Percentiles rank a stretch among this genome's conserved stretches.
phyloP scores from a whole-genome alignment of 345 rosid genomes.

The Streptanthus diversifolius region DNA sequence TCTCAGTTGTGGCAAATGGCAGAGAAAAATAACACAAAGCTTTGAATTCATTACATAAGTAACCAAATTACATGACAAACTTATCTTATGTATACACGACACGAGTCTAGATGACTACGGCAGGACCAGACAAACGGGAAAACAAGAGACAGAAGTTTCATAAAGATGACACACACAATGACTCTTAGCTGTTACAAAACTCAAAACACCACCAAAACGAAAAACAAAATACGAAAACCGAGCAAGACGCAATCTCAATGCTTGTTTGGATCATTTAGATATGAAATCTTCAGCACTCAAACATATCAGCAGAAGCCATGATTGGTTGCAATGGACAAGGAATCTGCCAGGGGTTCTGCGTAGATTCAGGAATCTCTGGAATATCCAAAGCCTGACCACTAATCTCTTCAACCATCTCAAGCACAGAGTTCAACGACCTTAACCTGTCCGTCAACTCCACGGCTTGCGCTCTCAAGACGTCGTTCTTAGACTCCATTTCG shows the following conservation, averaged over 20 bases:
- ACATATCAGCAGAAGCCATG: slow-evolving; percentile 49
- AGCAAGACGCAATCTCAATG: neutral
- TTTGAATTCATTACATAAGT: slow-evolving; percentile 13
- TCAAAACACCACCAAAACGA: neutral
- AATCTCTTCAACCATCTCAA: slow-evolving; percentile 55
- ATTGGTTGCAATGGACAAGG: slow-evolving; percentile 53
- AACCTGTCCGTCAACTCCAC: slow-evolving; percentile 65
- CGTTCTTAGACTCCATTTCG: slow-evolving; percentile 60
- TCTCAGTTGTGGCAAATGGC: no score
- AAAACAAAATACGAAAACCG: neutral
- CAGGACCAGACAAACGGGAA: neutral
- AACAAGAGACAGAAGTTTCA: neutral
- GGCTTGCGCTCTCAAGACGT: slow-evolving; percentile 62
- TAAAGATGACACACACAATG: neutral
- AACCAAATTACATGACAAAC: slow-evolving; percentile 12
- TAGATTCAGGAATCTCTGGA: slow-evolving; percentile 63
- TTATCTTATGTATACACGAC: slow-evolving; percentile 1
- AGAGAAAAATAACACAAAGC: neutral
- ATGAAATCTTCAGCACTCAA: slow-evolving; percentile 32
- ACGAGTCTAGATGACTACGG: slow-evolving; percentile 4
- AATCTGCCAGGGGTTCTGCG: slow-evolving; percentile 60
- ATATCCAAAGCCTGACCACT: slow-evolving; percentile 57
- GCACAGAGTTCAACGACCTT: slow-evolving; percentile 52
- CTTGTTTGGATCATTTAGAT: neutral
- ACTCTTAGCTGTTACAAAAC: slow-evolving; percentile 11